These are phyloP conservation scores for Carex sylvatica DNA, from an alignment of 202 grass and related monocot species.

Conservation along the genomic window DNA sequence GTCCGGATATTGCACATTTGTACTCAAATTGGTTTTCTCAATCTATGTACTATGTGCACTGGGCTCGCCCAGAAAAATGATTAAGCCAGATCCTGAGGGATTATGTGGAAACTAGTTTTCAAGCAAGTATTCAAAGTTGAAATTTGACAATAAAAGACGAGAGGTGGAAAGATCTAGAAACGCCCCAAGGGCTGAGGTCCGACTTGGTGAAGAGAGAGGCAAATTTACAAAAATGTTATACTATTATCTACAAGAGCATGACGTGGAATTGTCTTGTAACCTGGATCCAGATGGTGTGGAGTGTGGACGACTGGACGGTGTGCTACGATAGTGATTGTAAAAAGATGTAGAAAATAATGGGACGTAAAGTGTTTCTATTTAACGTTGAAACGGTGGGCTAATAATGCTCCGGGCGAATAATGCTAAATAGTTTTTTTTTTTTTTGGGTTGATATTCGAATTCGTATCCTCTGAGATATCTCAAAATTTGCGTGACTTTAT, in stretches of 20 bases:
- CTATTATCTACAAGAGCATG: neutral
- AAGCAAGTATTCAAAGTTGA: neutral
- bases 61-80: neutral
- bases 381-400: neutral
- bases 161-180: constrained; percentile 11
- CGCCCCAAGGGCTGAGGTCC: neutral
- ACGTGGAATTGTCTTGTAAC: neutral
- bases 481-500: no score
- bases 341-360: neutral
- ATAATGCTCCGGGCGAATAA: neutral
- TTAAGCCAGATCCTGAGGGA: neutral
- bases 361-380: neutral
- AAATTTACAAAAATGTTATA: neutral
- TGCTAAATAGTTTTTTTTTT: neutral
- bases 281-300: neutral
- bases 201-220: constrained; percentile 1
- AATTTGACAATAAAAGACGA: neutral
- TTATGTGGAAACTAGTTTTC: neutral
- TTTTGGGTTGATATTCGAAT: no score
- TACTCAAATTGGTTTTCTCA: neutral
- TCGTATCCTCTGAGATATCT: no score
- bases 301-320: no score
- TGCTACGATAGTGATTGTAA: neutral
- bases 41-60: neutral
- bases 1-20: no score